Conservation (phyloP, 768 basidiomycete species). For the Suillus subalutaceus region DNA sequence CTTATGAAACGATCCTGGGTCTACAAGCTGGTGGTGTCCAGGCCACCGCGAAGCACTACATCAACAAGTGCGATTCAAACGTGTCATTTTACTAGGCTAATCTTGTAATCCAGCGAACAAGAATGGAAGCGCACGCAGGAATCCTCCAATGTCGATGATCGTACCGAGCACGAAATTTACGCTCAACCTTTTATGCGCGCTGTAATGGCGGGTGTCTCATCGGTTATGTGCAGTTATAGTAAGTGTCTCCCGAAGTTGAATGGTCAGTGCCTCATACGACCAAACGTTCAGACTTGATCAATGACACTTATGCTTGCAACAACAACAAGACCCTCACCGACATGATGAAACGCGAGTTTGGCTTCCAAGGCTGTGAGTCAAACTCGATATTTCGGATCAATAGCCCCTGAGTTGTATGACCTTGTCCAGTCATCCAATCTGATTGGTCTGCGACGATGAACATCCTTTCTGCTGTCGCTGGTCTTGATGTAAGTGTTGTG, state of each 20-base stretch:
- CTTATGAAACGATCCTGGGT: conserved; percentile 80
- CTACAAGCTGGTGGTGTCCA: conserved; percentile 83
- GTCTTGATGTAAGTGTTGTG: conserved; percentile 54
- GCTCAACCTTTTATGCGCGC: conserved; percentile 58
- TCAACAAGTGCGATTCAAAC: conserved; percentile 58
- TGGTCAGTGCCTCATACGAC: conserved; percentile 12
- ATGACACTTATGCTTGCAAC: conserved; percentile 65
- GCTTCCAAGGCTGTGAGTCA: conserved; percentile 61
- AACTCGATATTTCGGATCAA: background rate
- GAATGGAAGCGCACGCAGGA: conserved; percentile 36
- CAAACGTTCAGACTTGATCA: conserved; percentile 50
- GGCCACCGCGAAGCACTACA: conserved; percentile 83
- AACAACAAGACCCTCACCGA: conserved; percentile 61
- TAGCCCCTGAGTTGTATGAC: background rate
- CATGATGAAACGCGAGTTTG: conserved; percentile 66
- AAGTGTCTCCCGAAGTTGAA: conserved; percentile 17
- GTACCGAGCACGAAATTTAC: conserved; percentile 59
- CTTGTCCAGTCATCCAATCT: conserved; percentile 46
- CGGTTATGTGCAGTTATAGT: conserved; percentile 72
- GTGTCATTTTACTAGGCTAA: background rate
- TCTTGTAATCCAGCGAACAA: conserved; percentile 34
- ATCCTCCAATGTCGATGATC: conserved; percentile 43
- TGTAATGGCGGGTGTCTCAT: conserved; percentile 65
- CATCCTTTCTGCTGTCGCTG: conserved; percentile 55
- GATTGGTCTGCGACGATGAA: conserved; percentile 67